Base-by-base conservation (phyloP, 768 basidiomycete species). In the Boletus subparvulus region DNA sequence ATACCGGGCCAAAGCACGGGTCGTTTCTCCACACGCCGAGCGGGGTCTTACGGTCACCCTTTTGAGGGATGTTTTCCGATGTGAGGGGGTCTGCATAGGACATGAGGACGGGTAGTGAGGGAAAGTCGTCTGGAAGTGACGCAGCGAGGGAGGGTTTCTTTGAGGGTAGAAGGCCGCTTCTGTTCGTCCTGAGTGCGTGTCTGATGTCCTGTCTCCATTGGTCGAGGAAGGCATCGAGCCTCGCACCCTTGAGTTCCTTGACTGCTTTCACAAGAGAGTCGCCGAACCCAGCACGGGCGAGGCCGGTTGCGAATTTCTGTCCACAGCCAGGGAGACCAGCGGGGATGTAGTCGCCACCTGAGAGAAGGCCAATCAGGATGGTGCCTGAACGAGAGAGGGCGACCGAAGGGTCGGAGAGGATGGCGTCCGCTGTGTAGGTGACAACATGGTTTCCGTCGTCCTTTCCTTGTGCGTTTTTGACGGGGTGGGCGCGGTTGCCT, bases 261-360 rank as follows among this genome's bases (percentile, higher is more conserved):
- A 83, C 80, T n/a, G 88, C 85, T 59, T 83, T 67, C 54, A 84
- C 73, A 11, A 92, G 77, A 17, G 80, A 74, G 63, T 92, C 86
- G 0, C 92, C 89, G 55, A 94, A 86, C 2, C 93, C 92, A 54
- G 87, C 88, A 60, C 83, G 82, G 0, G 92, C 92, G 2, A 98
- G 82, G 11, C 81, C 92, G 47, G 86, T 83, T 0, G 94, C 85
- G 46, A 84, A 92, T 21, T 79, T 80, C 21, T 81, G 74, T 3
- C 92, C 92, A 62, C 86, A 91, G 6, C 86, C 78, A 10, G 75
- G 66, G 9, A 92, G 73, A 17, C 90, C 90, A 14, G 78, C 87
- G 47, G 83, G 83, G 50, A 90, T 81, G 62, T 97, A 98, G 70
- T 98, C 94, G 1, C 94, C 94, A 0, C 94, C 94, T n/a, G 85